phyloP scores from a whole-genome alignment of 1,139 yeast genomes.

The Dujonia santamariae region DNA sequence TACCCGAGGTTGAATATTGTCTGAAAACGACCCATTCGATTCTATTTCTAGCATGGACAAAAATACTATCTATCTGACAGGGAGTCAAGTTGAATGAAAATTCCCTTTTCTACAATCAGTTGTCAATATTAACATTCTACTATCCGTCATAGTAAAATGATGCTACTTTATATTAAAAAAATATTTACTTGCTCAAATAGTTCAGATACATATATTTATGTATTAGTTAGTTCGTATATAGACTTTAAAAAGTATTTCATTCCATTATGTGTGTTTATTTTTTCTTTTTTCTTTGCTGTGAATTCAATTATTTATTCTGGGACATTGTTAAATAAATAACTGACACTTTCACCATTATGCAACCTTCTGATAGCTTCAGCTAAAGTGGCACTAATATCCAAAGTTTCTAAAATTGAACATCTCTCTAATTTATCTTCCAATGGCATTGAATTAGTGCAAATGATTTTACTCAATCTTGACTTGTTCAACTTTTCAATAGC shows the following conservation, averaged over 20 bases:
- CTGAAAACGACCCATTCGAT: too few species aligned
- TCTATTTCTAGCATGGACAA: too few species aligned
- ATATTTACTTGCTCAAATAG: too few species aligned
- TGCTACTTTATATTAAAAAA: too few species aligned
- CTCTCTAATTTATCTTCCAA: slow-evolving; percentile 67
- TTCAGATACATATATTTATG: background rate
- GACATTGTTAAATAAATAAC: slow-evolving; percentile 79
- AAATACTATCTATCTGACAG: too few species aligned
- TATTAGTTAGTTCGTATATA: background rate
- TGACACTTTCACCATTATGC: slow-evolving; percentile 95
- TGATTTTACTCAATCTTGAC: slow-evolving; percentile 73
- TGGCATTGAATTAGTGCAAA: slow-evolving; percentile 95
- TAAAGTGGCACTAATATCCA: slow-evolving; percentile 84
- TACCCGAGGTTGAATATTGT: too few species aligned
- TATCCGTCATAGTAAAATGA: too few species aligned
- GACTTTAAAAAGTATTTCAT: background rate
- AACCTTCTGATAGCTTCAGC: slow-evolving; percentile 97
- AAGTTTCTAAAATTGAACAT: slow-evolving; percentile 75
- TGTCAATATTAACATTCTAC: too few species aligned
- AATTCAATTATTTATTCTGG: slow-evolving; percentile 19
- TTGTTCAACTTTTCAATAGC: slow-evolving; percentile 82
- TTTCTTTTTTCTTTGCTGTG: background rate
- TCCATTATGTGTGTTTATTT: background rate
- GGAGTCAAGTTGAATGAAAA: too few species aligned
- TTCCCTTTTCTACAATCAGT: too few species aligned